Conservation (phyloP, 805 yeast species). For the Maudiozyma pseudohumilis region DNA sequence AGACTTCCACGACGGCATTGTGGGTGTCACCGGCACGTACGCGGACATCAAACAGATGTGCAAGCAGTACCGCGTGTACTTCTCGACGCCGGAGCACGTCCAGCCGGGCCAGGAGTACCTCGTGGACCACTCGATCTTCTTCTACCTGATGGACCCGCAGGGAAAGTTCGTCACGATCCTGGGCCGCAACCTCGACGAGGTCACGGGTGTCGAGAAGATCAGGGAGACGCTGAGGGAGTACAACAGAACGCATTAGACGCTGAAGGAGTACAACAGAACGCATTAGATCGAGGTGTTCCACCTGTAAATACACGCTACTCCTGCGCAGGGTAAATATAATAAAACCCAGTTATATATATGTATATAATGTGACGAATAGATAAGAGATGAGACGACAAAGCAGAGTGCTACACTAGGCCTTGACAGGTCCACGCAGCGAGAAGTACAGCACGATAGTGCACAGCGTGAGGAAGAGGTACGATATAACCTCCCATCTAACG, state of each 20-base stretch:
- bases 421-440: conserved; percentile 4
- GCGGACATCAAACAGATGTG: conserved; percentile 77
- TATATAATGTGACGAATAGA: not conserved
- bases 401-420: not conserved
- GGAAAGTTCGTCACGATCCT: conserved; percentile 91
- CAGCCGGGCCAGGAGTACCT: conserved; percentile 94
- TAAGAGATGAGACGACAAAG: not conserved
- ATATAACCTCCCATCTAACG: conserved; percentile 28
- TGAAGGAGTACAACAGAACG: conserved; percentile 29
- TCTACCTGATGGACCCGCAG: conserved; percentile 96
- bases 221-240: conserved; percentile 52
- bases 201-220: conserved; percentile 68
- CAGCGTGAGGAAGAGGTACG: conserved; percentile 20
- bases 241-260: conserved; percentile 28
- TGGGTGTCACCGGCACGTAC: conserved; percentile 88
- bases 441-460: conserved; percentile 17
- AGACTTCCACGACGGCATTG: conserved; percentile 83
- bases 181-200: conserved; percentile 82
- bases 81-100: conserved; percentile 91
- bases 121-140: conserved; percentile 95
- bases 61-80: conserved; percentile 86
- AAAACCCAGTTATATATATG: conserved; percentile 1
- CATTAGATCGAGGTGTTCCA: not conserved
- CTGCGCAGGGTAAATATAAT: not conserved
- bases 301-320: not conserved